Evolutionary conservation across 768 basidiomycete species (phyloP).

Genomic region (Pleurotus cornucopiae): DNA sequence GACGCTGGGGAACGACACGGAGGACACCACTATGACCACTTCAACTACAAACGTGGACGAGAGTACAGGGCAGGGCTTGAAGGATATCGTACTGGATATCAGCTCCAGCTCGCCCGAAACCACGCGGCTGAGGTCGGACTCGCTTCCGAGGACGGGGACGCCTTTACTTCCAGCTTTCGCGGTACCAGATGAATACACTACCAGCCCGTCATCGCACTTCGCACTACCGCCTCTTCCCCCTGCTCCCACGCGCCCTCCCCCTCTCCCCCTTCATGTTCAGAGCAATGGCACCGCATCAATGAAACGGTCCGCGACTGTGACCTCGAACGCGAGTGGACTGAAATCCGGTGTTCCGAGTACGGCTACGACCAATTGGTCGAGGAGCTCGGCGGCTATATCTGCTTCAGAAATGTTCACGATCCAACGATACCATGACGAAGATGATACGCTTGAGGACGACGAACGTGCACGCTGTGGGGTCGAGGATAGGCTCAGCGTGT

Average conservation of each 20-base stretch:
- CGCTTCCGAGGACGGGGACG: background rate
- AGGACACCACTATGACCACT: background rate
- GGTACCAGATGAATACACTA: background rate
- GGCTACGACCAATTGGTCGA: background rate
- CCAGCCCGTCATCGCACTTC: background rate
- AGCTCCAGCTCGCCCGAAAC: no score
- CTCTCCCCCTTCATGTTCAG: background rate
- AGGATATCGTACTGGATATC: no score
- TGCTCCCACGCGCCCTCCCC: background rate
- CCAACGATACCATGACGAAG: background rate
- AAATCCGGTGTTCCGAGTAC: background rate
- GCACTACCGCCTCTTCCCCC: background rate
- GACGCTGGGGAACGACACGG: no score
- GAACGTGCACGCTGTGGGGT: background rate
- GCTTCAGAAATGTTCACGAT: background rate
- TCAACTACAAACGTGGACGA: background rate
- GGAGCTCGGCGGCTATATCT: background rate
- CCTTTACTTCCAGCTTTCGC: constrained; percentile 1
- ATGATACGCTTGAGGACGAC: background rate
- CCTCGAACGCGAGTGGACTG: background rate
- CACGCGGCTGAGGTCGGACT: no score
- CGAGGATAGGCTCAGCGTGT: background rate
- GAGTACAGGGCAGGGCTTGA: background rate
- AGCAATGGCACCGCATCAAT: background rate
- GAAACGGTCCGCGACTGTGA: background rate